A percentile compares a stretch with the other conserved stretches of the same genome.
Conservation (phyloP, 1,139 yeast species). For the Protomyces macrosporus region DNA sequence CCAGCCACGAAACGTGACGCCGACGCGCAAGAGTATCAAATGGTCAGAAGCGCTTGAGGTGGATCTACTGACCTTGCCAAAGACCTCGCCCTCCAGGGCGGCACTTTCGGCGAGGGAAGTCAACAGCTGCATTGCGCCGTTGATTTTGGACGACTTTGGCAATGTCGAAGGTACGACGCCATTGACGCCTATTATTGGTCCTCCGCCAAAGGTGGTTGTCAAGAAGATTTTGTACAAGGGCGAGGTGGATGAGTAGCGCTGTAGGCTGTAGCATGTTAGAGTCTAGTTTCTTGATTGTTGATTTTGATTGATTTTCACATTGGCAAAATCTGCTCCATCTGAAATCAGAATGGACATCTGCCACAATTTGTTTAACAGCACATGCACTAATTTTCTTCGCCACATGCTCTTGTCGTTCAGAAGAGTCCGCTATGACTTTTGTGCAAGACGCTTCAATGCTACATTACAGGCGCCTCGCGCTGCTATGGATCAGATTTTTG, state of each 20-base stretch:
- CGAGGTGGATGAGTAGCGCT: conserved; percentile 24
- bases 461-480: neutral
- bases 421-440: neutral
- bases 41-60: conserved; percentile 25
- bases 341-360: too few relatives aligned
- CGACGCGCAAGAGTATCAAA: conserved; percentile 23
- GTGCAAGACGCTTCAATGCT: neutral
- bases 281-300: too few relatives aligned
- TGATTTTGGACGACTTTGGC: conserved; percentile 24
- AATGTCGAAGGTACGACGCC: conserved; percentile 23
- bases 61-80: conserved; percentile 15
- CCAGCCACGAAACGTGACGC: conserved; percentile 11
- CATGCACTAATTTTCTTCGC: too few relatives aligned
- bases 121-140: conserved; percentile 16
- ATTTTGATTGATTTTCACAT: too few relatives aligned
- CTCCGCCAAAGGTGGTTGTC: conserved; percentile 23
- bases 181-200: conserved; percentile 26
- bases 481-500: conserved; percentile 12
- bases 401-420: neutral
- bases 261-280: too few relatives aligned
- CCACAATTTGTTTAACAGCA: too few relatives aligned
- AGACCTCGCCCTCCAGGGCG: conserved; percentile 12
- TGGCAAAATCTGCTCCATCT: too few relatives aligned
- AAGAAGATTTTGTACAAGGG: conserved; percentile 27
- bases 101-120: conserved; percentile 1